These are phyloP conservation scores for Talaromyces verruculosus DNA, from an alignment of 2,329 filamentous ascomycete species.

Conservation along the genomic window DNA sequence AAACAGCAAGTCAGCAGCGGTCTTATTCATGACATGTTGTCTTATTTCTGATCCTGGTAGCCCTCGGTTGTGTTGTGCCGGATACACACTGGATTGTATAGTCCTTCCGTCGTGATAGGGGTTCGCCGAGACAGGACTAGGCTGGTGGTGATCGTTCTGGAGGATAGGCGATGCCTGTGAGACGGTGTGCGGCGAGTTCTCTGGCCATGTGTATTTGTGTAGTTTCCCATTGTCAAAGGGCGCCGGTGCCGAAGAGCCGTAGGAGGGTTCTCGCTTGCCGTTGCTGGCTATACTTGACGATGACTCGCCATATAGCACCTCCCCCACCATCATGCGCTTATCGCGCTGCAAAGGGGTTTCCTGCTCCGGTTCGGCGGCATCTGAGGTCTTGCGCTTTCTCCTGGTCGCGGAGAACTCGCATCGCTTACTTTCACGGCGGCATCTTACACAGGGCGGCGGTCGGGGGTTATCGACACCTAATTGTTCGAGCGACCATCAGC, in stretches of 20 bases:
- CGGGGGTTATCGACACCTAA: conserved; percentile 81
- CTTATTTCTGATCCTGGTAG: conserved; percentile 33
- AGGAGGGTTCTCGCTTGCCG: conserved; percentile 27
- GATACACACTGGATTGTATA: conserved; percentile 28
- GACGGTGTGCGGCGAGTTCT: conserved; percentile 27
- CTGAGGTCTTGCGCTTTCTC: conserved; percentile 76
- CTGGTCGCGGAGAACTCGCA: conserved; percentile 96
- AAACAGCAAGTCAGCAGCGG: conserved; percentile 59
- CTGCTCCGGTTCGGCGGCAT: conserved; percentile 45
- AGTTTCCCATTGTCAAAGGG: conserved; percentile 29
- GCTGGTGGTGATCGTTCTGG: conserved; percentile 30
- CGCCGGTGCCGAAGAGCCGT: conserved; percentile 29
- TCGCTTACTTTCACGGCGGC: conserved; percentile 90
- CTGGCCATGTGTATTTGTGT: conserved; percentile 34
- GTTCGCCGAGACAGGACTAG: conserved; percentile 30
- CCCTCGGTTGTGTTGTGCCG: conserved; percentile 34
- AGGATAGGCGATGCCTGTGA: conserved; percentile 26
- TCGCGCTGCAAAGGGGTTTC: conserved; percentile 45
- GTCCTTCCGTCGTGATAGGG: conserved; percentile 33
- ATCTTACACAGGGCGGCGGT: conserved; percentile 90
- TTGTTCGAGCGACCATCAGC: background rate
- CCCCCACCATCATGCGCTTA: conserved; percentile 55
- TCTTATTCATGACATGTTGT: conserved; percentile 59
- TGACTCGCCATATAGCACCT: conserved; percentile 37
- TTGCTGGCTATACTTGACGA: conserved; percentile 26